Base-by-base conservation (phyloP, 352 stramenopile genomes). In the Phytopythium helicoides region DNA sequence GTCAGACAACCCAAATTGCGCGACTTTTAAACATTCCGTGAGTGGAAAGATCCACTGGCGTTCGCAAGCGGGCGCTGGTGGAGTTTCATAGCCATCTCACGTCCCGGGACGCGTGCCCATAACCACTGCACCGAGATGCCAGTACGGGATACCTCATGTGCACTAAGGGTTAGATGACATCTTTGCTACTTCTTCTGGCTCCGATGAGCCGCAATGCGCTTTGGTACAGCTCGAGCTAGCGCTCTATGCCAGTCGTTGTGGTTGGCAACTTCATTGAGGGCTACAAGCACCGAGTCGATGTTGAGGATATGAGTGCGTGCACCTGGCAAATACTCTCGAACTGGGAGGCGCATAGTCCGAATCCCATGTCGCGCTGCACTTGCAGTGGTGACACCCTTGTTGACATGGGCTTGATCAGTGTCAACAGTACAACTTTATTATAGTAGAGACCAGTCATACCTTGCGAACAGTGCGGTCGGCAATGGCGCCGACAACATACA, bases 401-500 rank as follows among this genome's bases (percentile, higher is more conserved):
- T 18, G 2, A 25, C 15, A n/a, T 19, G 23, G 4, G 3, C 15
- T 22, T 37, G 18, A 15, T 15, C 3, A 28, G 18, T 28, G 9
- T 23, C n/a, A 23, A 33, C 16, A 6, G 10, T 26, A 25, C 23
- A 36, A 15, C 22, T 9, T 35, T 5, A 10, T 23, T 19, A 38
- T 3, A 15, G n/a, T 9, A 22, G 8, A 15, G 48, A 31, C 21
- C 2, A n/a, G 1, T 10, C 14, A 12, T 39, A 72, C 76, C 73
- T 91, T 93, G 41, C 81, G 81, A 38, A 92, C 83, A 3, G 87
- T 89, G 19, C 86, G 81, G 39, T 96, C 87, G 23, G 92, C 80
- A 48, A 96, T 93, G 22, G 81, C 87, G 23, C 85, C 85, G 36
- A 96, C 60, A 36, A 95, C 71, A 58, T 96, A 95, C 9, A 90